A percentile compares a stretch with the other conserved stretches of the same genome.
These are phyloP conservation scores for Heteromeles arbutifolia DNA, from an alignment of 306 rosid species.

Conservation along the genomic window DNA sequence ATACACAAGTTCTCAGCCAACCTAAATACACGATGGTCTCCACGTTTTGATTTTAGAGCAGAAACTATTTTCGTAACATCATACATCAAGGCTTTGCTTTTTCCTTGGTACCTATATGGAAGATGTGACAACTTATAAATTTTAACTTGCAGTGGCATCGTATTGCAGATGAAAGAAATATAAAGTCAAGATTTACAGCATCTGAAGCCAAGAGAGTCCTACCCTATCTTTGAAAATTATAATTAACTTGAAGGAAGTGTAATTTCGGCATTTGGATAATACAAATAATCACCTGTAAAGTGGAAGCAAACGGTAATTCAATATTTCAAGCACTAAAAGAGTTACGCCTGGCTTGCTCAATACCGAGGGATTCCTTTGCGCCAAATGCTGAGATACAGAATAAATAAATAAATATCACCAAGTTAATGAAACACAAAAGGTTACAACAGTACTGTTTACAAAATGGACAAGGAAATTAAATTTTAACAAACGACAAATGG, in stretches of 20 bases:
- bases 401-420: slow-evolving; percentile 8
- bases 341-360: slow-evolving; percentile 95
- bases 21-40: slow-evolving; percentile 93
- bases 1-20: slow-evolving; percentile 94
- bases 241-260: background rate
- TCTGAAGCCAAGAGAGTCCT: slow-evolving; percentile 9
- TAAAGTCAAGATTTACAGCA: background rate
- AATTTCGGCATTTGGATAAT: slow-evolving; percentile 2
- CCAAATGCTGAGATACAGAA: slow-evolving; percentile 59
- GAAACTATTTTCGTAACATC: slow-evolving; percentile 94
- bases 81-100: slow-evolving; percentile 91
- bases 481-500: background rate
- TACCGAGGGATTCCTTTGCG: slow-evolving; percentile 68
- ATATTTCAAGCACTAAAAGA: slow-evolving; percentile 87
- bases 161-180: background rate
- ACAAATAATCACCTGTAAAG: slow-evolving; percentile 71
- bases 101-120: slow-evolving; percentile 78
- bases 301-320: slow-evolving; percentile 96
- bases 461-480: background rate
- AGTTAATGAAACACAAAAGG: background rate
- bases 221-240: background rate
- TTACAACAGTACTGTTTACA: background rate
- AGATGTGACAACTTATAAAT: slow-evolving; percentile 15
- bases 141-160: slow-evolving; percentile 12
- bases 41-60: slow-evolving; percentile 75